A percentile compares a stretch with the other conserved stretches of the same genome.
These are phyloP conservation scores for Ganoderma multipileum DNA, from an alignment of 1,284 basidiomycete species.

Conservation along the genomic window DNA sequence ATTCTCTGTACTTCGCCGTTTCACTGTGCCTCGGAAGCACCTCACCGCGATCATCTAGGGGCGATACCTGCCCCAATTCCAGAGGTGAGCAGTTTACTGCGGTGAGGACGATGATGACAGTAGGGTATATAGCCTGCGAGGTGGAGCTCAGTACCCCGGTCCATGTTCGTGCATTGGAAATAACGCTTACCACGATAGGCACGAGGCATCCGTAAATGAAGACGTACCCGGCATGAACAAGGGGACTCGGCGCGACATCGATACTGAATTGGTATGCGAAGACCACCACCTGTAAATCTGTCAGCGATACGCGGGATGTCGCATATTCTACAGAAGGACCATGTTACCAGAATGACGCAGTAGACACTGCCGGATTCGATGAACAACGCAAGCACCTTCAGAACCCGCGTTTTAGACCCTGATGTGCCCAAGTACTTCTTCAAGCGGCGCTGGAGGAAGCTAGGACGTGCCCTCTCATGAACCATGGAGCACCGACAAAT, in stretches of 20 bases:
- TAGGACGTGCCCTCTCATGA: background rate
- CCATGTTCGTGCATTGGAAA: background rate
- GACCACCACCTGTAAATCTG: background rate
- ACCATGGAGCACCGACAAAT: background rate
- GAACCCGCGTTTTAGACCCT: constrained; percentile 3
- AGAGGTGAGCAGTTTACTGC: constrained; percentile 5
- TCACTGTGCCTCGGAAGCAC: no score
- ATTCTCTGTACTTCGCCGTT: no score
- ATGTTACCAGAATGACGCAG: constrained; percentile 11
- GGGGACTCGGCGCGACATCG: background rate
- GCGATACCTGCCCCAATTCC: background rate
- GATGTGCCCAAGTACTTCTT: background rate
- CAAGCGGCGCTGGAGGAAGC: background rate
- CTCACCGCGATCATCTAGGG: no score
- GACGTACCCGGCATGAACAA: background rate
- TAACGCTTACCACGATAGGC: constrained; percentile 8
- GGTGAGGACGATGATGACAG: constrained; percentile 9
- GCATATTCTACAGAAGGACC: background rate
- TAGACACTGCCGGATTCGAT: constrained; percentile 17
- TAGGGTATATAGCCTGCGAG: constrained; percentile 8
- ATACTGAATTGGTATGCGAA: constrained; percentile 7
- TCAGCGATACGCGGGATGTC: background rate
- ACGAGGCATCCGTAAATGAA: constrained; percentile 15
- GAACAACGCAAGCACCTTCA: constrained; percentile 6
- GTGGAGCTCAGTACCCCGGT: background rate